Conservation (phyloP, 805 yeast genomes). For the Ogataea parapolymorpha region DNA sequence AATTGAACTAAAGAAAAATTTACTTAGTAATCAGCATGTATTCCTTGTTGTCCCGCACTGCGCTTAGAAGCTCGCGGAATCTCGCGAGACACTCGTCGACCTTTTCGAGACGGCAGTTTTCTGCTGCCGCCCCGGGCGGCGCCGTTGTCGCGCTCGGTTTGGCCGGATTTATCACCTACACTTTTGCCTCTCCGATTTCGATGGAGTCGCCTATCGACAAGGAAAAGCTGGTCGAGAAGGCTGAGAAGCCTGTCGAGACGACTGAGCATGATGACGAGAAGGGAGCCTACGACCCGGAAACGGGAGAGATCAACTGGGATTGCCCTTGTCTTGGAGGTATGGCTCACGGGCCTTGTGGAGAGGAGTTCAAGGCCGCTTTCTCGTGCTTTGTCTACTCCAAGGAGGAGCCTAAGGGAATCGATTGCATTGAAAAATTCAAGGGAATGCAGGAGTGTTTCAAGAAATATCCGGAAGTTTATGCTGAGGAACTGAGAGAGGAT, state of each 20-base stretch:
- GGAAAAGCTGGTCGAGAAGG: conserved; percentile 15
- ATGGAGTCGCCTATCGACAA: conserved; percentile 13
- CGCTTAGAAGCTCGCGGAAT: conserved; percentile 1
- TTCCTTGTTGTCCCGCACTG: conserved; percentile 3
- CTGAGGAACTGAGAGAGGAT: conserved; percentile 85
- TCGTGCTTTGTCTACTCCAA: conserved; percentile 92
- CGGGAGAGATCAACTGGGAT: conserved; percentile 99
- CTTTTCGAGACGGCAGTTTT: background rate
- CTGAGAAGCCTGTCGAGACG: conserved; percentile 20
- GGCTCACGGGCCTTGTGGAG: conserved; percentile 99
- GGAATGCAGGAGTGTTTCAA: conserved; percentile 94
- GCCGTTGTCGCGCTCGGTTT: conserved; percentile 1
- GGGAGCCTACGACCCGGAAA: conserved; percentile 91
- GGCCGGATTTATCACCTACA: conserved; percentile 5
- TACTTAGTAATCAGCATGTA: conserved; percentile 3
- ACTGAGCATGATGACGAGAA: conserved; percentile 35
- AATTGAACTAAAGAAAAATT: conserved; percentile 1
- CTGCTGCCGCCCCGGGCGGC: background rate
- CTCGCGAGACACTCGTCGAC: conserved; percentile 4
- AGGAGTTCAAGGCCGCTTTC: conserved; percentile 90
- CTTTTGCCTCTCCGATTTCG: conserved; percentile 7
- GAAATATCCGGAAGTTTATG: conserved; percentile 86
- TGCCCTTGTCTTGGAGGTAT: conserved; percentile 99
- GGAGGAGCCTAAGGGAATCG: conserved; percentile 94
- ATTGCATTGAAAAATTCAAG: conserved; percentile 87